phyloP scores from a whole-genome alignment of 2,329 filamentous ascomycete species.

The Sporothrix schenckii region DNA sequence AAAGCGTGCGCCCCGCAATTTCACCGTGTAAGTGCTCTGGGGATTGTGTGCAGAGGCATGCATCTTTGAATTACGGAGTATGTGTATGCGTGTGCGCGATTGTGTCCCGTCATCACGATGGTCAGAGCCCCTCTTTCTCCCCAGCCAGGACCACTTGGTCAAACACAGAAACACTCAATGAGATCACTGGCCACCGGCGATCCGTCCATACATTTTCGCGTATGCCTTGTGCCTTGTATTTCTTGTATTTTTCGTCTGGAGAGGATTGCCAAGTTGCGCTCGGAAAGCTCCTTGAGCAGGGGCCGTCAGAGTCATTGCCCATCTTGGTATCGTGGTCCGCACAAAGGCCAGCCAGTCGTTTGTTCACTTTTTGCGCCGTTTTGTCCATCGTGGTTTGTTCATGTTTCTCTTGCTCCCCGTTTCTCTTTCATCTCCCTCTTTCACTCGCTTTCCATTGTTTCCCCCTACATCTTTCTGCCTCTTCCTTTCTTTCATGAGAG shows the following conservation, averaged over 20 bases:
- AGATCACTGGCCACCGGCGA: constrained; percentile 26
- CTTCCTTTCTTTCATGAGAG: constrained; percentile 10
- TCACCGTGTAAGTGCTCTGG: constrained; percentile 3
- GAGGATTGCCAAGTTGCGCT: constrained; percentile 5
- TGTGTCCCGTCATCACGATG: constrained; percentile 7
- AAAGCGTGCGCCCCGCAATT: constrained; percentile 19
- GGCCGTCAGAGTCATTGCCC: constrained; percentile 12
- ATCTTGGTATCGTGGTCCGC: constrained; percentile 2
- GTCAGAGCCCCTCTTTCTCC: neutral
- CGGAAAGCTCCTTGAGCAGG: constrained; percentile 21
- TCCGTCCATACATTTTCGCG: neutral
- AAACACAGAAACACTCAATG: constrained; percentile 26
- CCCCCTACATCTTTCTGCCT: neutral
- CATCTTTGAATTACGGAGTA: neutral
- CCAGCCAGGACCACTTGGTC: constrained; percentile 21
- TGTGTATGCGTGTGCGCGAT: constrained; percentile 7
- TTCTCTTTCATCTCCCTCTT: constrained; percentile 6
- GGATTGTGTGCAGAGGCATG: neutral
- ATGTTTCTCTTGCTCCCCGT: constrained; percentile 23
- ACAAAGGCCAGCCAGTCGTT: constrained; percentile 29
- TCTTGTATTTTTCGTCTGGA: neutral
- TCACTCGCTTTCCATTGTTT: constrained; percentile 17
- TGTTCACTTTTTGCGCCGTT: constrained; percentile 12
- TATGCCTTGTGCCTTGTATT: neutral
- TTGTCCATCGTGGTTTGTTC: constrained; percentile 20